These are phyloP conservation scores for Baudoinia panamericana DNA, from an alignment of 495 filamentous ascomycete genomes.

Conservation along the genomic window DNA sequence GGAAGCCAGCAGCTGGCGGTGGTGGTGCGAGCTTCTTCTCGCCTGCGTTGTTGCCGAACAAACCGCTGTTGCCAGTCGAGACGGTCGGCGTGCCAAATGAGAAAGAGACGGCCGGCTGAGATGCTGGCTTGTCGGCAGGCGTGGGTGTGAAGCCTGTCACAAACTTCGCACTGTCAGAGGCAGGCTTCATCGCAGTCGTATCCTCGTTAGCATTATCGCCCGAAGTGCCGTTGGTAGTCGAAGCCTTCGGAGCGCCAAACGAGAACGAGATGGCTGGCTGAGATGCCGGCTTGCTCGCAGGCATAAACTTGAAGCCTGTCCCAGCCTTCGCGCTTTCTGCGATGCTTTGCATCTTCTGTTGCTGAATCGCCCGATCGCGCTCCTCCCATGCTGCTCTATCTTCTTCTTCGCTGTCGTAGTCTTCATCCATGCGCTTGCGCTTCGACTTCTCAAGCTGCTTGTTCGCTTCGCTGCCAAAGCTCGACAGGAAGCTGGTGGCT, in stretches of 20 bases:
- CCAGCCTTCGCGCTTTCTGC: conserved; percentile 14
- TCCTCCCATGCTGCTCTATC: conserved; percentile 18
- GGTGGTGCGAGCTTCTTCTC: conserved; percentile 8
- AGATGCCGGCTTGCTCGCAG: not conserved
- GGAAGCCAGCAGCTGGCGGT: conserved; percentile 14
- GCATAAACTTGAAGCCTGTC: conserved; percentile 1
- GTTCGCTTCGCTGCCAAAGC: conserved; percentile 19
- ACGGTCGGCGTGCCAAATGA: too few relatives aligned
- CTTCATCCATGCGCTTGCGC: conserved; percentile 18
- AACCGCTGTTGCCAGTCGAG: too few relatives aligned
- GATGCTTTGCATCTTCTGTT: conserved; percentile 17
- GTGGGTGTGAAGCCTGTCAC: too few relatives aligned
- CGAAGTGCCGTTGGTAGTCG: too few relatives aligned
- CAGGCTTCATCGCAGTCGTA: not conserved
- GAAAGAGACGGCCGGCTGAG: too few relatives aligned
- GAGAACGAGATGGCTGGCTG: conserved; percentile 7
- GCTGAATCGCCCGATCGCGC: conserved; percentile 16
- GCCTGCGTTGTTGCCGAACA: too few relatives aligned
- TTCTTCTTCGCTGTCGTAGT: conserved; percentile 23
- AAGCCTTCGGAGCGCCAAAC: too few relatives aligned
- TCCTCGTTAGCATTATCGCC: too few relatives aligned
- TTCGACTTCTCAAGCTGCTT: conserved; percentile 9
- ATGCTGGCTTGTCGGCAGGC: too few relatives aligned
- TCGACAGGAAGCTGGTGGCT: conserved; percentile 12
- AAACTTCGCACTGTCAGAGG: too few relatives aligned